These are phyloP conservation scores for Ascodesmis nigricans DNA, from an alignment of 495 filamentous ascomycete genomes.

Conservation along the genomic window DNA sequence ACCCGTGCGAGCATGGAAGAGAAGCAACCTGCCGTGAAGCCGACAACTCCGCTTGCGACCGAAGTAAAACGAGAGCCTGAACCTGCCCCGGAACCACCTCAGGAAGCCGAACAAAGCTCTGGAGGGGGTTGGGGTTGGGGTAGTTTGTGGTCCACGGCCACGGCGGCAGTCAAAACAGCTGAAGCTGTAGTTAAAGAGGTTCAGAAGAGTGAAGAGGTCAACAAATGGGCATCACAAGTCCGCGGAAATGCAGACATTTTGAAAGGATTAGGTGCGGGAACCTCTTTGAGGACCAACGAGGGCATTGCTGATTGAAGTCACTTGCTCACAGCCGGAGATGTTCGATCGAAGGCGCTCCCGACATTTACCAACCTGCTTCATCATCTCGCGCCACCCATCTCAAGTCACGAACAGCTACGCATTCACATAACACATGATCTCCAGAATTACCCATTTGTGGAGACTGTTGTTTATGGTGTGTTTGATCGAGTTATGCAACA, in stretches of 20 bases:
- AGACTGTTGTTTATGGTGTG: slow-evolving; percentile 75
- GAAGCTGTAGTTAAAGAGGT: slow-evolving; percentile 87
- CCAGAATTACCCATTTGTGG: slow-evolving; percentile 77
- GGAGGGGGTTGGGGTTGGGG: slow-evolving; percentile 77
- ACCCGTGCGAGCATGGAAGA: slow-evolving; percentile 12
- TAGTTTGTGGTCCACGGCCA: slow-evolving; percentile 48
- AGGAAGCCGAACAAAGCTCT: neutral
- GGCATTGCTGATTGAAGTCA: neutral
- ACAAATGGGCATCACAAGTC: slow-evolving; percentile 86
- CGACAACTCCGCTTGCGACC: slow-evolving; percentile 27
- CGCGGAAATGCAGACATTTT: slow-evolving; percentile 74
- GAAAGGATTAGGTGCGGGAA: slow-evolving; percentile 57
- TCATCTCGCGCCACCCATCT: slow-evolving; percentile 87
- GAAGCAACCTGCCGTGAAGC: slow-evolving; percentile 15
- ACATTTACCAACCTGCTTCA: slow-evolving; percentile 90
- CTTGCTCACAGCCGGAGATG: slow-evolving; percentile 48
- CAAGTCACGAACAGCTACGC: slow-evolving; percentile 87
- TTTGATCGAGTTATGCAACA: slow-evolving; percentile 97
- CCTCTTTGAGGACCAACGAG: too few species aligned
- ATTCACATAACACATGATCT: slow-evolving; percentile 97
- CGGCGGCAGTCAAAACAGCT: slow-evolving; percentile 79
- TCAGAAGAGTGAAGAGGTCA: slow-evolving; percentile 86
- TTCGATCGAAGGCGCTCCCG: slow-evolving; percentile 70
- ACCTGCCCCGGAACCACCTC: neutral
- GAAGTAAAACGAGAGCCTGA: slow-evolving; percentile 29